phyloP scores from a whole-genome alignment of 2,329 filamentous ascomycete species.

The Aspergillus terreus region DNA sequence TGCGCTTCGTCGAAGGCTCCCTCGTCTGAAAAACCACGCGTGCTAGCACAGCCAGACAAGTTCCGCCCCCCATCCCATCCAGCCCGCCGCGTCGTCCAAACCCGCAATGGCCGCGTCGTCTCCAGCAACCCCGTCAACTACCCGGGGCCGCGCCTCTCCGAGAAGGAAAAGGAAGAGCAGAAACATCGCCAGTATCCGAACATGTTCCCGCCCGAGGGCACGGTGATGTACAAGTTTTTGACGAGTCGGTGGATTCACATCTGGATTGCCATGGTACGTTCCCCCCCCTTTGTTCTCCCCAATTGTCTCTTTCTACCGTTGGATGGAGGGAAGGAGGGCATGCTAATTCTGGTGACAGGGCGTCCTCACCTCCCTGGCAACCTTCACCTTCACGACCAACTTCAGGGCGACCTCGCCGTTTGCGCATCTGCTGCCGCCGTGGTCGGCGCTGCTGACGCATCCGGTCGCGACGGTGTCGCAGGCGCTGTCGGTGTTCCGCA shows the following conservation, averaged over 20 bases:
- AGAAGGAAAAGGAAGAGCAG: conserved; percentile 64
- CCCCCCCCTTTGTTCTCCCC: not conserved
- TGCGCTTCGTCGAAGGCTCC: conserved; percentile 19
- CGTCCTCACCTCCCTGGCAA: conserved; percentile 65
- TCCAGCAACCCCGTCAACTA: conserved; percentile 59
- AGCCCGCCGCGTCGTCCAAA: conserved; percentile 59
- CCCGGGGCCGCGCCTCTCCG: conserved; percentile 63
- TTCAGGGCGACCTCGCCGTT: conserved; percentile 77
- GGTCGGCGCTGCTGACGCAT: conserved; percentile 64
- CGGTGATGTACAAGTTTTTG: conserved; percentile 80
- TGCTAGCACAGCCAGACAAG: conserved; percentile 80
- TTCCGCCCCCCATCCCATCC: conserved; percentile 93
- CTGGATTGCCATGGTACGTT: conserved; percentile 73
- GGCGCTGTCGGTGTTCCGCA: conserved; percentile 67
- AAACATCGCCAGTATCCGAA: conserved; percentile 74
- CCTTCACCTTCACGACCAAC: conserved; percentile 71
- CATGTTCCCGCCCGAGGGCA: conserved; percentile 80
- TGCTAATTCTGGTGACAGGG: conserved; percentile 41
- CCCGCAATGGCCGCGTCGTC: conserved; percentile 25
- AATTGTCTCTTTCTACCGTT: not conserved
- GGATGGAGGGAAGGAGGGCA: not conserved
- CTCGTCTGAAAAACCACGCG: conserved; percentile 53
- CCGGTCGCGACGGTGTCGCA: conserved; percentile 65
- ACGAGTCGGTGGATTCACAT: conserved; percentile 73
- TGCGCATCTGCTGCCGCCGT: conserved; percentile 70